These are phyloP conservation scores for Paramecium sonneborni DNA, from an alignment of 73 alveolate species.

Conservation along the genomic window DNA sequence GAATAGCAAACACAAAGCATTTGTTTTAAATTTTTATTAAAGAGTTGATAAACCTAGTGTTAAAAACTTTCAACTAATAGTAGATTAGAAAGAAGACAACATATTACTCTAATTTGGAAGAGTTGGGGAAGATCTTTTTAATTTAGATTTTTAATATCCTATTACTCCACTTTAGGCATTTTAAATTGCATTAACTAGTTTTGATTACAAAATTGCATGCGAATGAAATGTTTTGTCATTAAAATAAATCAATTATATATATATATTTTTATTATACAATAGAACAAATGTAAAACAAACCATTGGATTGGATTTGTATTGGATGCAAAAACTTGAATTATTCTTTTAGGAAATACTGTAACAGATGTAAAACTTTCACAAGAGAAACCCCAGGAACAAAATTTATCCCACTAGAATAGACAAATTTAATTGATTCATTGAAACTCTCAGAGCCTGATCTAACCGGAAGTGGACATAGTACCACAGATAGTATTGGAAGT, in stretches of 20 bases:
- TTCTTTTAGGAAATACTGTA: constrained; percentile 83
- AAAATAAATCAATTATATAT: background rate
- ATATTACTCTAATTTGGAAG: constrained; percentile 84
- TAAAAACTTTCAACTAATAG: constrained; percentile 86
- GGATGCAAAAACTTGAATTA: constrained; percentile 85
- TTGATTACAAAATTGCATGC: constrained; percentile 88
- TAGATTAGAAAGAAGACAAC: constrained; percentile 78
- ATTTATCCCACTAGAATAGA: background rate
- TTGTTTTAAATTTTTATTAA: constrained; percentile 85
- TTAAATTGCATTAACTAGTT: constrained; percentile 80
- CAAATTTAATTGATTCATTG: background rate
- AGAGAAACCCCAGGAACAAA: constrained; percentile 13
- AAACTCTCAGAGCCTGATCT: constrained; percentile 39
- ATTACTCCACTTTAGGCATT: constrained; percentile 81
- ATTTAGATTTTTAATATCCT: constrained; percentile 85
- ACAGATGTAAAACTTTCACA: constrained; percentile 77
- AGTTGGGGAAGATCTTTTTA: constrained; percentile 78
- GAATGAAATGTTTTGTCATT: constrained; percentile 70
- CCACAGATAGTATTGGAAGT: background rate
- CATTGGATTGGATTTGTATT: constrained; percentile 90
- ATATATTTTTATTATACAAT: background rate
- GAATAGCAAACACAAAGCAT: constrained; percentile 89
- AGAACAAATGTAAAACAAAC: background rate
- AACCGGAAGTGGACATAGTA: constrained; percentile 39
- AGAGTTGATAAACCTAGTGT: constrained; percentile 91